phyloP scores from a whole-genome alignment of 2,329 filamentous ascomycete species.

The Alternaria sp. region DNA sequence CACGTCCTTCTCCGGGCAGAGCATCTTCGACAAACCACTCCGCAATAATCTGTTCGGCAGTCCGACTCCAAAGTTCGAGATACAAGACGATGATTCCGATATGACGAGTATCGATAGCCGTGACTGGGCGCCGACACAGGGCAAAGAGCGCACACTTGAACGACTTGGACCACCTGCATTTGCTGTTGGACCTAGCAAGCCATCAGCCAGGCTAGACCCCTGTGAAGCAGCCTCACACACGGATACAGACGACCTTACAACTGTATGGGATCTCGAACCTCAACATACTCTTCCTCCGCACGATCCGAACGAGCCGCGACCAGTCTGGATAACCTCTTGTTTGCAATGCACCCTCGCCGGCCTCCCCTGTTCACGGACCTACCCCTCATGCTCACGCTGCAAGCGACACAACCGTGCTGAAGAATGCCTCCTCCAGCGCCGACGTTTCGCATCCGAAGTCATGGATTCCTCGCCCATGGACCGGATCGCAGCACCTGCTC shows the following conservation, averaged over 20 bases:
- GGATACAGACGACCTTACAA: background rate
- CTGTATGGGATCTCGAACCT: background rate
- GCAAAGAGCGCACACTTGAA: background rate
- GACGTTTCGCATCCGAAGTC: constrained; percentile 20
- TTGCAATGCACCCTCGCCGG: constrained; percentile 34
- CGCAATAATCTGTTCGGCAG: background rate
- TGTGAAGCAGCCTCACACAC: background rate
- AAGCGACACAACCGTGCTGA: constrained; percentile 17
- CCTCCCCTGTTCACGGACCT: constrained; percentile 38
- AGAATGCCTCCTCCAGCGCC: constrained; percentile 34
- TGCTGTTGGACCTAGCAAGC: background rate
- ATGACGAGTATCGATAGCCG: constrained; percentile 13
- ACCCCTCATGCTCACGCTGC: constrained; percentile 38
- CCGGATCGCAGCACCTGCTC: constrained; percentile 14
- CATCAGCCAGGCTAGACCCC: background rate
- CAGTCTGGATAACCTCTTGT: constrained; percentile 38
- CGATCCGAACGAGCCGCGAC: constrained; percentile 6
- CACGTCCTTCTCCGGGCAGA: constrained; percentile 27
- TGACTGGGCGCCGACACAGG: background rate
- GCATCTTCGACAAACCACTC: constrained; percentile 28
- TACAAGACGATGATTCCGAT: constrained; percentile 9
- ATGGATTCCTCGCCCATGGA: background rate
- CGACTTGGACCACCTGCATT: background rate
- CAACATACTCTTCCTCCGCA: background rate
- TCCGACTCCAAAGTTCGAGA: background rate